Evolutionary conservation across 179 eudicot species (phyloP).

Genomic region (Pouteria campechiana): DNA sequence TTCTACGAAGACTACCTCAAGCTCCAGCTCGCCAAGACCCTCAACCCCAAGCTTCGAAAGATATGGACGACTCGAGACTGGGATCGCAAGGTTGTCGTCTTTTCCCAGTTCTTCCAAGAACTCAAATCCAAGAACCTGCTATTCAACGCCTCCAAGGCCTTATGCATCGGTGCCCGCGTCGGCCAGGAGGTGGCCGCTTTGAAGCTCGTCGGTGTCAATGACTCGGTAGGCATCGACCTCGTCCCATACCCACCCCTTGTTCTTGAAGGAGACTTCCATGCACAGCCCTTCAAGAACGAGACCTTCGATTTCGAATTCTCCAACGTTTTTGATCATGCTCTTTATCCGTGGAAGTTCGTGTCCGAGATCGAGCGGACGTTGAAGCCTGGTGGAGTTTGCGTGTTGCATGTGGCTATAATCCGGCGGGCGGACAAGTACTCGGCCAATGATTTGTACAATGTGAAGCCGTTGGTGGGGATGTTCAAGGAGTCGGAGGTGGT

Average conservation of each 20-base stretch:
- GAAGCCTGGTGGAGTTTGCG: constrained; percentile 65
- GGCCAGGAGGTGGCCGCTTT: constrained; percentile 85
- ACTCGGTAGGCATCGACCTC: constrained; percentile 64
- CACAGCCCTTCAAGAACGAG: constrained; percentile 53
- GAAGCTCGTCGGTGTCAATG: constrained; percentile 42
- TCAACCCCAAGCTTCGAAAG: constrained; percentile 59
- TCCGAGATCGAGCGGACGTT: constrained; percentile 81
- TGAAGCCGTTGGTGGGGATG: constrained; percentile 38
- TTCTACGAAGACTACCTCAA: constrained; percentile 56
- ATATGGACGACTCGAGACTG: constrained; percentile 76
- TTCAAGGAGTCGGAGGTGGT: constrained; percentile 43
- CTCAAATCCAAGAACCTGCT: constrained; percentile 25
- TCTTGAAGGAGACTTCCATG: constrained; percentile 62
- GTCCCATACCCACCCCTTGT: constrained; percentile 84
- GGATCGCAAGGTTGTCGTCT: constrained; percentile 59
- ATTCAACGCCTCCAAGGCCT: constrained; percentile 33
- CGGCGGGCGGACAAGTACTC: constrained; percentile 72
- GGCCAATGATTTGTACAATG: constrained; percentile 71
- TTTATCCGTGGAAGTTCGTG: constrained; percentile 57
- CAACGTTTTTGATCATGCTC: constrained; percentile 86
- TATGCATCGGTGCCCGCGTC: constrained; percentile 70
- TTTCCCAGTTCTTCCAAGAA: constrained; percentile 40
- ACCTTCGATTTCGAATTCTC: constrained; percentile 75
- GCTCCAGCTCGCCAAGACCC: constrained; percentile 72
- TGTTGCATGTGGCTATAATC: constrained; percentile 53